Conservation (phyloP, 805 yeast species). For the Candida krabiensis region DNA sequence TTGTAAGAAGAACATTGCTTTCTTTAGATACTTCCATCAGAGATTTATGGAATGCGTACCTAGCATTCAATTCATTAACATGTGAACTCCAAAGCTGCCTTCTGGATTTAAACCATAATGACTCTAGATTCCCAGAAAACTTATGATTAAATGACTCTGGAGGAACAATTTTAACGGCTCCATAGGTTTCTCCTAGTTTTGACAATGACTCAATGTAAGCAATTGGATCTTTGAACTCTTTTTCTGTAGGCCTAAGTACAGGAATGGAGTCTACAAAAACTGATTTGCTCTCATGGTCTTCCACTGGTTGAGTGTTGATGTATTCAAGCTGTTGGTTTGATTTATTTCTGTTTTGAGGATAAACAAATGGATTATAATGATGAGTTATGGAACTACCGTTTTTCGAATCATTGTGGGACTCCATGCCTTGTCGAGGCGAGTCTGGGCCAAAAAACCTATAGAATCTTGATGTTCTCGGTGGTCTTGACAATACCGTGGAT, state of each 20-base stretch:
- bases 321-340: slow-evolving; percentile 45
- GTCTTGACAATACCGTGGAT: slow-evolving; percentile 14
- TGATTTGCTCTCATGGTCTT: slow-evolving; percentile 10
- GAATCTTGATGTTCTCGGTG: slow-evolving; percentile 31
- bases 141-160: slow-evolving; percentile 44
- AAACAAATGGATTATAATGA: slow-evolving; percentile 45
- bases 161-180: slow-evolving; percentile 75
- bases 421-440: slow-evolving; percentile 9
- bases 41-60: slow-evolving; percentile 48
- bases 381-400: slow-evolving; percentile 20
- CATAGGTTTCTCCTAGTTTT: slow-evolving; percentile 56
- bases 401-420: slow-evolving; percentile 7
- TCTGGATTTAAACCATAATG: slow-evolving; percentile 52
- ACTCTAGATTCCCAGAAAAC: slow-evolving; percentile 41
- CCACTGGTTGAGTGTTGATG: slow-evolving; percentile 21
- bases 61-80: slow-evolving; percentile 41
- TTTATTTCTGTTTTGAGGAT: slow-evolving; percentile 45
- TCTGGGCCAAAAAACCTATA: slow-evolving; percentile 22
- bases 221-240: slow-evolving; percentile 65
- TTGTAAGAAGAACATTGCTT: slow-evolving; percentile 33
- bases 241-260: slow-evolving; percentile 50
- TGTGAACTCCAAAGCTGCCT: slow-evolving; percentile 47
- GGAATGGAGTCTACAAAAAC: slow-evolving; percentile 42
- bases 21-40: slow-evolving; percentile 38
- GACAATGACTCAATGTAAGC: slow-evolving; percentile 55